Evolutionary conservation across 2,329 filamentous ascomycete species (phyloP).

Genomic region (Alternaria ethzedia): DNA sequence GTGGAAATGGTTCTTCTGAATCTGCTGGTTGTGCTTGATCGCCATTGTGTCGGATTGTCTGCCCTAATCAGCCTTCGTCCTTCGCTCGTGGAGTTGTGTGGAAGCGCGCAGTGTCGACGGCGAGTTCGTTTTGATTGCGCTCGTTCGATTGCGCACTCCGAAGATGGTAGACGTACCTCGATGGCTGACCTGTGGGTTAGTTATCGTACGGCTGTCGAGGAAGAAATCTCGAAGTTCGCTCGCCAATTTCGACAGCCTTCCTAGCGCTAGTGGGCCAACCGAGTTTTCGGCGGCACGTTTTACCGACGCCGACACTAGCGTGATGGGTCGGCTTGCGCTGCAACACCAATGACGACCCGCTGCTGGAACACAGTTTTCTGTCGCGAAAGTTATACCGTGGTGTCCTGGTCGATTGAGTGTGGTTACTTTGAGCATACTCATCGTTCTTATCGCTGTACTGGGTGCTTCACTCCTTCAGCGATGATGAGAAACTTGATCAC

Average conservation of each 20-base stretch:
- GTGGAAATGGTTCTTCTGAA: slow-evolving; percentile 80
- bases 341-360: background rate
- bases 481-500: background rate
- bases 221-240: slow-evolving; percentile 19
- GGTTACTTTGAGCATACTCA: background rate
- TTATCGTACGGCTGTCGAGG: slow-evolving; percentile 28
- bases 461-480: background rate
- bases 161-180: slow-evolving; percentile 30
- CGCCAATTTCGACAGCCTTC: slow-evolving; percentile 17
- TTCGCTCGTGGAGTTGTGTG: background rate
- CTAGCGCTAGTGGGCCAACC: slow-evolving; percentile 21
- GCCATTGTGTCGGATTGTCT: slow-evolving; percentile 61
- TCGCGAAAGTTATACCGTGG: background rate
- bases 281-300: slow-evolving; percentile 21
- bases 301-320: slow-evolving; percentile 26
- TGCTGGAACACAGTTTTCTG: background rate
- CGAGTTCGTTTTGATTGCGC: slow-evolving; percentile 17
- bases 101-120: background rate
- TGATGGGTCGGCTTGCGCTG: slow-evolving; percentile 11
- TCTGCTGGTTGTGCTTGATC: slow-evolving; percentile 99
- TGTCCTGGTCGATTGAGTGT: background rate
- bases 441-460: background rate
- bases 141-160: slow-evolving; percentile 1
- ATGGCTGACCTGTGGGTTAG: slow-evolving; percentile 43
- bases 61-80: slow-evolving; percentile 4